phyloP scores from a whole-genome alignment of 179 eudicot genomes.

The Beta corolliflora region DNA sequence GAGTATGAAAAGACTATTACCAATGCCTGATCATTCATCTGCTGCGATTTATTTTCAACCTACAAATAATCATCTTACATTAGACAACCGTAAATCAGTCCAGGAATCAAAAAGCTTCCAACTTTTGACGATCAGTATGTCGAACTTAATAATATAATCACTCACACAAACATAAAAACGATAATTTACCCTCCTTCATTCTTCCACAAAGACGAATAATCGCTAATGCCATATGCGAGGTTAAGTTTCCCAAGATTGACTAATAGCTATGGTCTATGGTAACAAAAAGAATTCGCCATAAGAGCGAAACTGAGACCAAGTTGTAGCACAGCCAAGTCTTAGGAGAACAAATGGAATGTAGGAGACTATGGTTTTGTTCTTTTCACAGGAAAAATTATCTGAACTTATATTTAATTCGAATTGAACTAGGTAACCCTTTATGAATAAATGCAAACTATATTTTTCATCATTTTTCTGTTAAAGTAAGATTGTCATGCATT shows the following conservation, averaged over 20 bases:
- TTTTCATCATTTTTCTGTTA: neutral
- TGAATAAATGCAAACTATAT: no score
- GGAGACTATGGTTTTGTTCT: no score
- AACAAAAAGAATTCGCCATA: no score
- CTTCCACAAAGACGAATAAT: neutral
- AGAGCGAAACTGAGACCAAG: no score
- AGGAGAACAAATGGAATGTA: no score
- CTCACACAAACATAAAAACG: neutral
- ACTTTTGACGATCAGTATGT: neutral
- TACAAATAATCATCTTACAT: slow-evolving; percentile 26
- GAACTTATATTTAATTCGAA: no score
- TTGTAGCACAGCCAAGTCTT: no score
- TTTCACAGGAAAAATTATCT: no score
- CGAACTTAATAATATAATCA: neutral
- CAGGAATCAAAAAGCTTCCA: neutral
- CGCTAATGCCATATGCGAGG: neutral
- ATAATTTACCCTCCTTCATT: no score
- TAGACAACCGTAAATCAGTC: slow-evolving; percentile 4
- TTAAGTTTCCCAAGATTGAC: no score
- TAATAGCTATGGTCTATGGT: no score
- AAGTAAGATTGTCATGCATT: neutral
- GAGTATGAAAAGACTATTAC: slow-evolving; percentile 41
- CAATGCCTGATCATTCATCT: slow-evolving; percentile 73
- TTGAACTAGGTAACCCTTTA: neutral
- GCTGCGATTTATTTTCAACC: slow-evolving; percentile 84